Evolutionary conservation across 176 grass and related monocot genomes (phyloP), one percentile per base, ranked within the genome.

Genomic region (Lolium perenne): DNA sequence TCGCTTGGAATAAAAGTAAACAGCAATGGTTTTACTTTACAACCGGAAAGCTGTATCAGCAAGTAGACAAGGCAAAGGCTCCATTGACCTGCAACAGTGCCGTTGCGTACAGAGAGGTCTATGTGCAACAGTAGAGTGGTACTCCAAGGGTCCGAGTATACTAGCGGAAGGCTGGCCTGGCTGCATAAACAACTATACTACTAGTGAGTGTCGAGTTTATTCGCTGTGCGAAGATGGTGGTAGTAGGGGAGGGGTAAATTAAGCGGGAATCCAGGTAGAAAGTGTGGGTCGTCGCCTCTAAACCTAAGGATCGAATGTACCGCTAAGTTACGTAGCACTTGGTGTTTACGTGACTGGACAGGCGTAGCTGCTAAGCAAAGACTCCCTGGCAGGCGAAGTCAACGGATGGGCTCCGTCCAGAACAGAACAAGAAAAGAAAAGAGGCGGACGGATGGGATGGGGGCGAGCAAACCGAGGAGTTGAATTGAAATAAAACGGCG

Each of bases 1-100:
- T 79, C 23, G 59, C 81, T 67, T 87, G 6, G 12, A 3, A 41
- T 68, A 75, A 84, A 87, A 80, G 76, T 77, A 29, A 67, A 74
- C 74, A 65, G 22, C 66, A 74, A 23, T 67, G 18, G 35, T 29
- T 79, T 87, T 8, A 65, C 32, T 40, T 68, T 51, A 51, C 49
- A 51, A 10, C 49, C 49, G 49, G 10, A 43, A 60, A 68, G 67
- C 1, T 74, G 5, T 79, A 13, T 1, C 20, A 60, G 58, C 2
- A 29, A 22, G 26, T 81, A 48, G 47, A 47, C 8, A 80, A 46
- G 45, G 45, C 45, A 43, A 74, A 7, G 21, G 38, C 22, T 18
- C 15, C 61, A 53, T 82, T 90, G 88, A 90, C 83, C 11, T 71
- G 76, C 3, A 26, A 57, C 20, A 38, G 5, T 45, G 11, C 20